Evolutionary conservation across 2,329 filamentous ascomycete species (phyloP).

Genomic region (Apiospora koreana): DNA sequence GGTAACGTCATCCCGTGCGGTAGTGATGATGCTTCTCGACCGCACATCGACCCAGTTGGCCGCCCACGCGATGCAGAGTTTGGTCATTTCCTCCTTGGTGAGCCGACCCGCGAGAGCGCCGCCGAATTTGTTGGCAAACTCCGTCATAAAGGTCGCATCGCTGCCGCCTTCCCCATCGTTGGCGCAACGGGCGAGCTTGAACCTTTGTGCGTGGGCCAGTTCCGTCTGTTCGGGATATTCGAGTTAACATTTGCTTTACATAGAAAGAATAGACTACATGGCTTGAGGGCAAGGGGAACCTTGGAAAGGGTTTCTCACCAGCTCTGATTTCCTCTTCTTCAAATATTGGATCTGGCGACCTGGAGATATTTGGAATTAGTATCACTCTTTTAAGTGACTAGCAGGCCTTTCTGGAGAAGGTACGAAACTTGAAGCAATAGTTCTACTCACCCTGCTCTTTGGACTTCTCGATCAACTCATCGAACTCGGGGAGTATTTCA

Average conservation of each 20-base stretch:
- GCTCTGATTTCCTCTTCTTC: neutral
- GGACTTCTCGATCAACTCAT: neutral
- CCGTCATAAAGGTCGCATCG: neutral
- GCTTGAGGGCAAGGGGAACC: neutral
- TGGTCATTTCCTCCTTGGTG: neutral
- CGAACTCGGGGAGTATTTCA: neutral
- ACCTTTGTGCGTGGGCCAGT: neutral
- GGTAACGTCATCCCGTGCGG: neutral
- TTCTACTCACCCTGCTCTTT: neutral
- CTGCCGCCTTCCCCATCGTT: neutral
- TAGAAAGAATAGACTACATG: neutral
- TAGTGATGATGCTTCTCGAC: neutral
- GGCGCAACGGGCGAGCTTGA: neutral
- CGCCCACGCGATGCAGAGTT: neutral
- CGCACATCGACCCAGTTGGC: neutral
- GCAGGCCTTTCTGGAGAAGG: too few relatives aligned
- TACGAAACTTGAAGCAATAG: neutral
- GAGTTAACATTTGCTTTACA: neutral
- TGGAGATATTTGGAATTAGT: neutral
- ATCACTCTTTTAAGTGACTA: neutral
- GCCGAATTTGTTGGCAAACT: neutral
- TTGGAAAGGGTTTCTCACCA: neutral
- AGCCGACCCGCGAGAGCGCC: neutral
- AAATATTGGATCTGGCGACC: neutral
- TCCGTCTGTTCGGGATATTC: neutral